Conservation (phyloP, 2,329 filamentous ascomycete species). For the Massarina eburnea region DNA sequence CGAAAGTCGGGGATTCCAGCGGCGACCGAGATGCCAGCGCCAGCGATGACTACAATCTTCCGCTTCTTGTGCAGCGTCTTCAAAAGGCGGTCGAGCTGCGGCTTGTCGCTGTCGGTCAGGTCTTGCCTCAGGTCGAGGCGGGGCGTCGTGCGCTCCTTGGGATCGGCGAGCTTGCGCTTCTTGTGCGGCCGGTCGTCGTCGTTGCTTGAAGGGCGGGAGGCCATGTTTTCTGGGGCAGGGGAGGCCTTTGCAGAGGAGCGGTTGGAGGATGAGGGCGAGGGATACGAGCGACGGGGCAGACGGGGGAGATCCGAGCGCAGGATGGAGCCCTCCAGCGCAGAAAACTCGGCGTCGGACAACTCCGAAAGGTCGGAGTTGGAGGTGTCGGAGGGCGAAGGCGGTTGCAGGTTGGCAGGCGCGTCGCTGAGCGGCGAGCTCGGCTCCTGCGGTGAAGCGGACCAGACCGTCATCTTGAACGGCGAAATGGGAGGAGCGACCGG, state of each 20-base stretch:
- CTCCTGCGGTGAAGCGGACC: conserved; percentile 14
- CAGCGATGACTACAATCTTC: conserved; percentile 95
- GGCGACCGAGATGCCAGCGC: conserved; percentile 94
- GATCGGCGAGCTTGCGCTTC: conserved; percentile 62
- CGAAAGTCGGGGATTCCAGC: conserved; percentile 97
- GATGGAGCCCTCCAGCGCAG: conserved; percentile 36
- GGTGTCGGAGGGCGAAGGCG: conserved; percentile 2
- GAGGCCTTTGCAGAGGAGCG: conserved; percentile 49
- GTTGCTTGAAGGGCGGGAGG: conserved; percentile 49
- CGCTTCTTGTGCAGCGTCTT: conserved; percentile 81
- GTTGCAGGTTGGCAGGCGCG: conserved; percentile 35
- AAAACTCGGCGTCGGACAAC: conserved; percentile 30
- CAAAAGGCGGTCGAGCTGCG: conserved; percentile 69
- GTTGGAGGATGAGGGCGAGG: conserved; percentile 48
- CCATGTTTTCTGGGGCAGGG: conserved; percentile 50
- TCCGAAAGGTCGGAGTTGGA: conserved; percentile 36
- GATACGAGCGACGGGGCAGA: conserved; percentile 32
- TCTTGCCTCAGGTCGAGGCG: conserved; percentile 71
- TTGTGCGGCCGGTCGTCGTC: conserved; percentile 73
- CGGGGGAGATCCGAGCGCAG: too few species aligned
- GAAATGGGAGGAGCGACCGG: conserved; percentile 6
- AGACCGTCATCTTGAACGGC: conserved; percentile 1
- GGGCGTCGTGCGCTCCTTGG: conserved; percentile 75
- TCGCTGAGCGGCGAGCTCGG: conserved; percentile 46
- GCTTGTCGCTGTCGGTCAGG: conserved; percentile 58